These are phyloP conservation scores for Clarireedia homoeocarpa DNA, from an alignment of 2,329 filamentous ascomycete genomes.

Conservation along the genomic window DNA sequence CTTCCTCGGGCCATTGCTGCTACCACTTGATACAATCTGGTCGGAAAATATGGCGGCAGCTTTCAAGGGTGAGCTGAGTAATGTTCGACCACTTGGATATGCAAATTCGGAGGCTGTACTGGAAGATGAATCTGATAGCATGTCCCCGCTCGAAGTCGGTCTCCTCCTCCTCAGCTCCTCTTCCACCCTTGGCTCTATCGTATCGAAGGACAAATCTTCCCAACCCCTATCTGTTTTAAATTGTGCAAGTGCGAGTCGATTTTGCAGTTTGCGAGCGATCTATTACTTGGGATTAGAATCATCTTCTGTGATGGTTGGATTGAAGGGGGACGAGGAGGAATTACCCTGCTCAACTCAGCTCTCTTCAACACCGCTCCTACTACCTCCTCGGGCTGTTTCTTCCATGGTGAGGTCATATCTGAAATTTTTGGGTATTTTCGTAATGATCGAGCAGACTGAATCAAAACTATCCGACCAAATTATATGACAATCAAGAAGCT, in stretches of 20 bases:
- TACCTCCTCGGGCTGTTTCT: slow-evolving; percentile 56
- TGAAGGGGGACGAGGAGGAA: slow-evolving; percentile 19
- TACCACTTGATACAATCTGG: slow-evolving; percentile 63
- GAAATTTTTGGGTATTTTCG: background rate
- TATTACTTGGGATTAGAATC: slow-evolving; percentile 34
- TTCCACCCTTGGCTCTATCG: slow-evolving; percentile 76
- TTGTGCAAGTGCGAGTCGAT: slow-evolving; percentile 88
- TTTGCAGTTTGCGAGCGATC: slow-evolving; percentile 90
- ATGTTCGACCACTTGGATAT: slow-evolving; percentile 47
- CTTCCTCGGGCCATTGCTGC: slow-evolving; percentile 58
- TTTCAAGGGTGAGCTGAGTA: slow-evolving; percentile 80
- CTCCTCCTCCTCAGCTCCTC: slow-evolving; percentile 64
- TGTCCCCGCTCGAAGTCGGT: slow-evolving; percentile 57
- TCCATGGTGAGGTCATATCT: slow-evolving; percentile 52
- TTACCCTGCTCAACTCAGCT: slow-evolving; percentile 69
- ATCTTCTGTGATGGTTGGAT: background rate
- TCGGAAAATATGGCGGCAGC: slow-evolving; percentile 73
- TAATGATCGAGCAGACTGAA: background rate
- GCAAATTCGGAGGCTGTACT: slow-evolving; percentile 66
- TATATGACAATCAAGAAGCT: background rate
- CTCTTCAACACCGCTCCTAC: slow-evolving; percentile 63
- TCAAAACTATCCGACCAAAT: background rate
- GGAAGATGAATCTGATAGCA: slow-evolving; percentile 80
- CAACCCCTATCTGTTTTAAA: slow-evolving; percentile 96
- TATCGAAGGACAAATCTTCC: slow-evolving; percentile 81